Conservation (phyloP, 2,329 filamentous ascomycete species). For the Trichoderma citrinoviride region DNA sequence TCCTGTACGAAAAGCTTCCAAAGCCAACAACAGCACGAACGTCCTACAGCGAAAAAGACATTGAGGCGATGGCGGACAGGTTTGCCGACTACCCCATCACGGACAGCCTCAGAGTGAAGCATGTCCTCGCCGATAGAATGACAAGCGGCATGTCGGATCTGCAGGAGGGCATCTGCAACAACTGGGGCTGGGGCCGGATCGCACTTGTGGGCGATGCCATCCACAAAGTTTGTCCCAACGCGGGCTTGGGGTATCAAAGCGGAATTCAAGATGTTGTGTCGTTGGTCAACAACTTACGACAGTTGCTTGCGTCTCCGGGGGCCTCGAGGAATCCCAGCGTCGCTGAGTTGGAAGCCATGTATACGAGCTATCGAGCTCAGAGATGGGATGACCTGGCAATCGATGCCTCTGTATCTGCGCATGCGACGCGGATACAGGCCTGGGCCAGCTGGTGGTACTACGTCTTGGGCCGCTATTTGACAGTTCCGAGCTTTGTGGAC, state of each 20-base stretch:
- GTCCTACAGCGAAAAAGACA: conserved; percentile 30
- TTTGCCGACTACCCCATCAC: conserved; percentile 30
- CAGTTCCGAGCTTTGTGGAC: background rate
- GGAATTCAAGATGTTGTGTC: conserved; percentile 36
- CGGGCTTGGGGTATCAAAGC: conserved; percentile 37
- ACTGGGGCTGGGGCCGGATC: conserved; percentile 38
- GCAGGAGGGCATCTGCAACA: conserved; percentile 37
- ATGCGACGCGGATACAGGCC: conserved; percentile 28
- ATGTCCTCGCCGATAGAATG: conserved; percentile 31
- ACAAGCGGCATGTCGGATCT: conserved; percentile 34
- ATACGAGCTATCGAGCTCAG: conserved; percentile 26
- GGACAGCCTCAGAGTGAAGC: conserved; percentile 30
- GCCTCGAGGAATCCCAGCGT: background rate
- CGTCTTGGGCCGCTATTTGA: conserved; percentile 26
- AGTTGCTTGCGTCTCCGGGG: conserved; percentile 2
- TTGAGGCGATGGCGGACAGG: conserved; percentile 26
- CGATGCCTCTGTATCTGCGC: conserved; percentile 15
- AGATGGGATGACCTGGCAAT: conserved; percentile 23
- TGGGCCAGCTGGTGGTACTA: conserved; percentile 30
- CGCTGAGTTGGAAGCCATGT: conserved; percentile 20
- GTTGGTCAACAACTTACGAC: conserved; percentile 31
- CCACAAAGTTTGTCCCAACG: conserved; percentile 40
- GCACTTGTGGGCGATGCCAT: conserved; percentile 39
- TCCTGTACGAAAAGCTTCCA: conserved; percentile 35
- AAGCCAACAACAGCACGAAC: conserved; percentile 29